Conservation (phyloP, 2,329 filamentous ascomycete genomes). For the Purpureocillium lavendulum region DNA sequence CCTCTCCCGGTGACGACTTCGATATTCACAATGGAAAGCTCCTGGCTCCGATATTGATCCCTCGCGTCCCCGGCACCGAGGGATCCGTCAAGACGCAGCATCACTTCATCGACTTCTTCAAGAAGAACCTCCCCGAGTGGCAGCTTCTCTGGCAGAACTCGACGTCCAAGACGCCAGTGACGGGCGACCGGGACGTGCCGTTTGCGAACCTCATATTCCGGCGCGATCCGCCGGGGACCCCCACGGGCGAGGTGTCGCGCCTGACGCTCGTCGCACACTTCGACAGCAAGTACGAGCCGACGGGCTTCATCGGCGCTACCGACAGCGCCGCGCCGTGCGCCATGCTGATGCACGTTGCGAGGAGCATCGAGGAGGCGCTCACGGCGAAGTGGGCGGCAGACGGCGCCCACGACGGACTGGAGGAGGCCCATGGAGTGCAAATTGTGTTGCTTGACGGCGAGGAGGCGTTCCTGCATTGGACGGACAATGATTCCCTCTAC, state of each 20-base stretch:
- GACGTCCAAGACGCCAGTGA: conserved; percentile 73
- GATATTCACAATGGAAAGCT: conserved; percentile 68
- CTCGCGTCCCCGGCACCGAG: conserved; percentile 80
- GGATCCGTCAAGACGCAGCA: conserved; percentile 65
- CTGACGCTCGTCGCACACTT: conserved; percentile 91
- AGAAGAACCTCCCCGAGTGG: conserved; percentile 67
- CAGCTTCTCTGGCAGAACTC: conserved; percentile 78
- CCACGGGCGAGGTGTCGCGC: conserved; percentile 65
- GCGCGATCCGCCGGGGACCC: conserved; percentile 78
- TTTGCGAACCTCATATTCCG: conserved; percentile 83
- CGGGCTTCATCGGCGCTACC: conserved; percentile 86
- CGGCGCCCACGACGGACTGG: conserved; percentile 49
- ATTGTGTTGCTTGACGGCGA: conserved; percentile 88
- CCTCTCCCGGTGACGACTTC: conserved; percentile 66
- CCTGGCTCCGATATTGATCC: conserved; percentile 77
- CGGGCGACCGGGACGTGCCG: conserved; percentile 61
- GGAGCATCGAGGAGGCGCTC: conserved; percentile 70
- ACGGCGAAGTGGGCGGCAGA: conserved; percentile 75
- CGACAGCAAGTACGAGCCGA: conserved; percentile 71
- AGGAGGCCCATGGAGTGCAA: conserved; percentile 76
- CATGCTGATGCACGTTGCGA: conserved; percentile 80
- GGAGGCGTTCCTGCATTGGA: conserved; percentile 82
- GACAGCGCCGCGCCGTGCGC: conserved; percentile 94
- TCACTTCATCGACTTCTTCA: conserved; percentile 82
- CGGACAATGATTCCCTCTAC: conserved; percentile 74